Conservation (phyloP, 352 stramenopile species). For the Discostella stelligera region DNA sequence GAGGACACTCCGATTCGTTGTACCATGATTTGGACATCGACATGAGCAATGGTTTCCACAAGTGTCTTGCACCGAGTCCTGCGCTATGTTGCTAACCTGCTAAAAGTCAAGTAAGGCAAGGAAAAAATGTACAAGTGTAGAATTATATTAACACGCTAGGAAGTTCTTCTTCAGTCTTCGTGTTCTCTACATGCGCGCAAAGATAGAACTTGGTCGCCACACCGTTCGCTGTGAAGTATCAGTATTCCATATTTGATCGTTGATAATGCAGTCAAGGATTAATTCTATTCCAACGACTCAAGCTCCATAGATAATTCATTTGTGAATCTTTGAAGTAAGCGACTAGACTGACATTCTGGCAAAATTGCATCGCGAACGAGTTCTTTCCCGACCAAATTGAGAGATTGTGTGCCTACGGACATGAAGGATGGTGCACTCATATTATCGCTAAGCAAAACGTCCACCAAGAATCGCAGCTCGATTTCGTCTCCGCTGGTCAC, state of each 20-base stretch:
- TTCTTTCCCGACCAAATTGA: conserved; percentile 56
- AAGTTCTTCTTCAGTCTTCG: no score
- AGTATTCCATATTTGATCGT: no score
- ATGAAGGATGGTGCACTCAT: conserved; percentile 24
- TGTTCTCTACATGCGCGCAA: neutral
- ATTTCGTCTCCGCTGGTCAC: conserved; percentile 44
- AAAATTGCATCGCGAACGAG: conserved; percentile 62
- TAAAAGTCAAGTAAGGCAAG: no score
- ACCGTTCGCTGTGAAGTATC: no score
- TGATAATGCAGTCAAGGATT: neutral
- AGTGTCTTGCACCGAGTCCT: neutral
- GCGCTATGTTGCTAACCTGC: no score
- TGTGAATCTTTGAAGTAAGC: conserved; percentile 68
- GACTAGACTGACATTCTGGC: conserved; percentile 78
- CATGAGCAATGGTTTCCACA: no score
- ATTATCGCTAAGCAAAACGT: conserved; percentile 52
- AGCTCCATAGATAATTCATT: conserved; percentile 76
- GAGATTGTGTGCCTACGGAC: conserved; percentile 26
- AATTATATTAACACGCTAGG: no score
- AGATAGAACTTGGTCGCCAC: neutral
- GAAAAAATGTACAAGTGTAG: no score
- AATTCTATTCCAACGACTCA: neutral
- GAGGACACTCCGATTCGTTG: neutral
- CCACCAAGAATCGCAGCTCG: conserved; percentile 60
- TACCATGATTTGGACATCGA: no score